Base-by-base conservation (phyloP, 805 yeast genomes). In the Candida montana region DNA sequence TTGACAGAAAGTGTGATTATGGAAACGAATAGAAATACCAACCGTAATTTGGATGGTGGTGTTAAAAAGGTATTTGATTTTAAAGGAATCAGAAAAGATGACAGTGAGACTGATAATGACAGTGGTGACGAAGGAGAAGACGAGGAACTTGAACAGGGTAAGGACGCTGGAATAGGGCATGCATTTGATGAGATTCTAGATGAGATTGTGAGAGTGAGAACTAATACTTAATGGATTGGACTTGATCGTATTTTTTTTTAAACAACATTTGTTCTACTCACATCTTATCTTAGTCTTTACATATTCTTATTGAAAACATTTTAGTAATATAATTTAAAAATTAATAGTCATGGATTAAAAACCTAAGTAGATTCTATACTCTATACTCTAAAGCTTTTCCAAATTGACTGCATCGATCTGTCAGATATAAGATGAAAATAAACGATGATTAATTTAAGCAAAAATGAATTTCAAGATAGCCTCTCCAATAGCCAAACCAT, bases 71-170 rank as follows among this genome's bases (percentile, higher is more conserved):
- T 31, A 13, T 26, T 26, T 13, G 29, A 26, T 26, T 11, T 26
- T 26, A 26, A 26, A 26, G 29, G 58, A 55, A 27, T 52, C 56
- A 2, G 26, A 45, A 34, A 45, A 41, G 29, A 54, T 50, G 34
- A 30, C 17, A 26, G 17, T 16, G 23, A 33, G 32, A 39, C 35
- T 15, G 47, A 35, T 24, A 27, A 20, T 30, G 37, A 34, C 17
- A 39, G 31, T 17, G 31, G 35, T 2, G 35, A 36, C 16, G 32
- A 39, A 9, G 41, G 33, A 27, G 9, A 9, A 7, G 9, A 21
- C 9, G 24, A 21, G 6, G 24, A 9, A 21, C 6, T 21, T 9
- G 24, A 21, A 7, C 24, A 21, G 24, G 9, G 9, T 21, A 21
- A 21, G 9, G 24, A 21, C 9, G 9, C 9, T 7, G 41, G 39